phyloP scores from a whole-genome alignment of 768 basidiomycete genomes.

The Podaxis sp. region DNA sequence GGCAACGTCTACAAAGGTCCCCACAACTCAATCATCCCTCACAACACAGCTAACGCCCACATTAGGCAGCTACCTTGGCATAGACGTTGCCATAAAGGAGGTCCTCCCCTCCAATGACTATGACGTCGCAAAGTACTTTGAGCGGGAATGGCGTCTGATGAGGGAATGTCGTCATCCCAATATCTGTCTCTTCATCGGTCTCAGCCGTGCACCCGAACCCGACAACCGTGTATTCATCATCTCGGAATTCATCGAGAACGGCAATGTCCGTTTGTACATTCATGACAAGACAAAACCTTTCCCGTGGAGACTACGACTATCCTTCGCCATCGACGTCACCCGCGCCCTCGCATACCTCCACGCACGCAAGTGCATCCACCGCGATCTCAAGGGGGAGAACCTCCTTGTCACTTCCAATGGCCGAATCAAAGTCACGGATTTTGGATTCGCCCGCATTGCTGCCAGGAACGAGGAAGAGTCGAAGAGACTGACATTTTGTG shows the following conservation, averaged over 20 bases:
- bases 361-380: constrained; percentile 85
- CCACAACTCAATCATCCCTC: neutral
- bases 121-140: constrained; percentile 96
- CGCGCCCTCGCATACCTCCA: constrained; percentile 97
- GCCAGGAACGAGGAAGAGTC: constrained; percentile 89
- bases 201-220: constrained; percentile 73
- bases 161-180: constrained; percentile 93
- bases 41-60: neutral
- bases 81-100: constrained; percentile 96
- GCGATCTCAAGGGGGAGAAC: constrained; percentile 97
- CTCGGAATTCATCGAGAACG: constrained; percentile 91
- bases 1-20: constrained; percentile 88
- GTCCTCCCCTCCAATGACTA: constrained; percentile 90
- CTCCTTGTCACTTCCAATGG: constrained; percentile 93
- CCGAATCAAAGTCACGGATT: constrained; percentile 97
- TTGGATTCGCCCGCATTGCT: constrained; percentile 94
- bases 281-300: constrained; percentile 80
- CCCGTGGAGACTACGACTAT: constrained; percentile 91
- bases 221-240: constrained; percentile 91
- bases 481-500: constrained; percentile 81
- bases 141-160: constrained; percentile 98
- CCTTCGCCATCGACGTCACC: constrained; percentile 92
- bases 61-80: constrained; percentile 87
- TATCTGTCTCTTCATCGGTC: constrained; percentile 90
- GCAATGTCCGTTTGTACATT: constrained; percentile 90